A percentile compares a stretch with the other conserved stretches of the same genome.
Conservation (phyloP, 192 early-diverging fungal genomes). For the Mortierella alpina region DNA sequence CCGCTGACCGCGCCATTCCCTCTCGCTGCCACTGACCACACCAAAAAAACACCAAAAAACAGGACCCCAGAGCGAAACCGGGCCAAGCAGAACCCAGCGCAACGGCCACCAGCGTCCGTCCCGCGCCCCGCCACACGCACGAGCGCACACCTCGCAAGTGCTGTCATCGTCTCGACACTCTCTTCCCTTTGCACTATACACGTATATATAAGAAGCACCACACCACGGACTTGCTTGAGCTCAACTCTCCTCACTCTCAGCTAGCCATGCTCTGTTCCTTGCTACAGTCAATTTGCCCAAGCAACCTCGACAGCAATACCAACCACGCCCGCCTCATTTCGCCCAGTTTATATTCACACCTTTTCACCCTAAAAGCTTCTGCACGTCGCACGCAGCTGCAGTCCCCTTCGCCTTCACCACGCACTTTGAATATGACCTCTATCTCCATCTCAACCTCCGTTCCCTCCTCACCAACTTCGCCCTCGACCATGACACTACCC, state of each 20-base stretch:
- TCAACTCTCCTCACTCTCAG: conserved; percentile 25
- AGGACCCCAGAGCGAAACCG: too few relatives aligned
- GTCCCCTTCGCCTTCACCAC: conserved; percentile 7
- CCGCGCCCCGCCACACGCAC: too few relatives aligned
- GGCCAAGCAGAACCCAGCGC: not conserved
- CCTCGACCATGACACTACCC: conserved; percentile 7
- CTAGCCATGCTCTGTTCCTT: conserved; percentile 30
- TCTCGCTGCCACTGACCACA: too few relatives aligned
- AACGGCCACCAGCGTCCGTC: not conserved
- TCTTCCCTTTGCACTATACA: too few relatives aligned
- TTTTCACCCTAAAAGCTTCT: not conserved
- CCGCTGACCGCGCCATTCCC: too few relatives aligned
- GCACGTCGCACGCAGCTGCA: not conserved
- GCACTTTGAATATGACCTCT: conserved; percentile 3
- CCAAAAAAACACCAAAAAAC: too few relatives aligned
- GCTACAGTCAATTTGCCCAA: conserved; percentile 18
- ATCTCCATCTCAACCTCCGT: not conserved
- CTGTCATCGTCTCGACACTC: conserved; percentile 10
- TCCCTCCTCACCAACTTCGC: not conserved
- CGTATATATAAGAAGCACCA: not conserved
- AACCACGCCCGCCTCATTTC: not conserved
- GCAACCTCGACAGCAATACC: conserved; percentile 15
- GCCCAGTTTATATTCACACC: not conserved
- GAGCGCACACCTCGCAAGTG: not conserved
- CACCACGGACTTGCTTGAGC: conserved; percentile 12